Evolutionary conservation across 176 grass and related monocot genomes (phyloP).

Genomic region (Rhynchospora pubera): DNA sequence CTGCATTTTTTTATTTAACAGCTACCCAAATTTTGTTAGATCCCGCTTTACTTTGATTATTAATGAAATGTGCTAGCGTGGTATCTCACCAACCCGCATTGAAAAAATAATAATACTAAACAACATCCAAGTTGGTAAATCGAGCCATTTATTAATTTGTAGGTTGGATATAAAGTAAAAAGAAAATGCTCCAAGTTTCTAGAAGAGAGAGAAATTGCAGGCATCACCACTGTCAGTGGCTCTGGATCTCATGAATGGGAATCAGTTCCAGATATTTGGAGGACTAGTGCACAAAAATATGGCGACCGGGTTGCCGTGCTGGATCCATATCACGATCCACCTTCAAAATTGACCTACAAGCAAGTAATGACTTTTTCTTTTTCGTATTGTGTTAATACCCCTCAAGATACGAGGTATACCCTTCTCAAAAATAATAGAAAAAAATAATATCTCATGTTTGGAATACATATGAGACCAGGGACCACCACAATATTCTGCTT

Average conservation of each 20-base stretch:
- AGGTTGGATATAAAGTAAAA: constrained; percentile 12
- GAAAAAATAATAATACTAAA: no score
- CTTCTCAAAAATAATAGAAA: neutral
- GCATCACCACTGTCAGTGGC: constrained; percentile 17
- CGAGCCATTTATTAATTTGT: neutral
- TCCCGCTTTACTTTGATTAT: no score
- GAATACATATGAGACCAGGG: neutral
- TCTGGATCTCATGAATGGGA: constrained; percentile 45
- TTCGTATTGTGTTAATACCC: neutral
- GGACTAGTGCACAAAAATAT: constrained; percentile 61
- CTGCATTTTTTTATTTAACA: no score
- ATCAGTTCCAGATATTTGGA: constrained; percentile 94
- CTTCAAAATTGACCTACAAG: constrained; percentile 66
- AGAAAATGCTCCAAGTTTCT: constrained; percentile 34
- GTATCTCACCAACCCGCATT: no score
- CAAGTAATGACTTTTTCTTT: constrained; percentile 38
- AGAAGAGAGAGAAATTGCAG: constrained; percentile 22
- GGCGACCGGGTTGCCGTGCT: constrained; percentile 53
- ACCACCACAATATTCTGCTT: neutral
- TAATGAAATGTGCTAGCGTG: no score
- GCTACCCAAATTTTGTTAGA: no score
- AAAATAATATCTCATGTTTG: neutral
- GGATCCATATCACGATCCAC: constrained; percentile 72
- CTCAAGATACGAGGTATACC: neutral
- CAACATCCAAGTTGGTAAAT: neutral